Conservation (phyloP, 83 land plant species). For the Picea engelmannii region DNA sequence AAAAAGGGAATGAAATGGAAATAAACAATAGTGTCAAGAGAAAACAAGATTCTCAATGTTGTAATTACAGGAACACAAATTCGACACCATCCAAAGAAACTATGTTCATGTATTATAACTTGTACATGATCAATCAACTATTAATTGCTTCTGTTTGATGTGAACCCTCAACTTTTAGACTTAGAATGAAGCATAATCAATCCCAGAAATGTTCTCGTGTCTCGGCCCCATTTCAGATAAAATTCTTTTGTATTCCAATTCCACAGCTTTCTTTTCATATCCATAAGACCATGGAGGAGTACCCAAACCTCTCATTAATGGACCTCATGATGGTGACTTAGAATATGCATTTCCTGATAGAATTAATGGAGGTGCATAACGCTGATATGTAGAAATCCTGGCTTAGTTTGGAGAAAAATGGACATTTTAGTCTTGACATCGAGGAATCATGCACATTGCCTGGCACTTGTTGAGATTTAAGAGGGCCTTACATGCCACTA, state of each 20-base stretch:
- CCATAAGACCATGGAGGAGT: not conserved
- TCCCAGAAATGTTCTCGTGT: too few species aligned
- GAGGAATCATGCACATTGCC: not conserved
- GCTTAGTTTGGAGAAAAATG: not conserved
- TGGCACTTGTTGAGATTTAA: not conserved
- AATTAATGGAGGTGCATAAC: not conserved
- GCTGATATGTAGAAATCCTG: conserved; percentile 3
- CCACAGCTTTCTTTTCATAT: not conserved
- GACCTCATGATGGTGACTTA: not conserved
- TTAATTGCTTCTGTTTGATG: too few species aligned
- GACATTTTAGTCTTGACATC: not conserved
- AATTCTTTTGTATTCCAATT: conserved; percentile 15
- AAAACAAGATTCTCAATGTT: too few species aligned
- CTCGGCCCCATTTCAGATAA: conserved; percentile 11
- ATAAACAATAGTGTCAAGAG: too few species aligned
- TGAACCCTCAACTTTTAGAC: too few species aligned
- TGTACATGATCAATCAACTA: too few species aligned
- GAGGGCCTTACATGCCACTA: not conserved
- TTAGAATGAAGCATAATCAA: too few species aligned
- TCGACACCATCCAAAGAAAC: too few species aligned
- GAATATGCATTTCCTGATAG: not conserved
- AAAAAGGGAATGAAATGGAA: too few species aligned
- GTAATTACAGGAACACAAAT: too few species aligned
- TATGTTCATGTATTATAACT: too few species aligned
- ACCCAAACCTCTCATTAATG: not conserved